Base-by-base conservation (phyloP, 208 protist species). In the Trypanosoma conorhini region DNA sequence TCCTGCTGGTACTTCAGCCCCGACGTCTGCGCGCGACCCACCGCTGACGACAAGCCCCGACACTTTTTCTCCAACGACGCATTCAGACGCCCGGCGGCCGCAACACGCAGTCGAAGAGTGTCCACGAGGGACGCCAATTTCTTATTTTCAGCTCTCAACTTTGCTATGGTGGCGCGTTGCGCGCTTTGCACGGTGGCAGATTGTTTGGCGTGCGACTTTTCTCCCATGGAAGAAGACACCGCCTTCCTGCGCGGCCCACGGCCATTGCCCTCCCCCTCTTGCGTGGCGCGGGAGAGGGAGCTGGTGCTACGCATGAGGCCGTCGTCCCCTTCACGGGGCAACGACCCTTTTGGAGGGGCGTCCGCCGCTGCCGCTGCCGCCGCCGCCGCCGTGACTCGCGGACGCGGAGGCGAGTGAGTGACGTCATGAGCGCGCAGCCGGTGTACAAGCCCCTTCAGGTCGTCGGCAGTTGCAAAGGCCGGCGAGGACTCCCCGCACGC, bases 221-320 rank as follows among this genome's bases (percentile, higher is more conserved):
- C 51, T 7, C 42, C 38, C 15, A 0, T 21, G 26, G 17, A 17
- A 33, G 30, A 38, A 19, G 19, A 30, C 30, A 17, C 19, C 38
- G 26, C 19, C 38, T 65, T 33, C 21, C 58, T 67, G 10, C 22
- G 44, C 51, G 33, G 24, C 0, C 12, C 24, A 35, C 5, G 3
- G 19, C 15, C 13, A 21, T 22, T 8, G 2, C n/a, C 15, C 26
- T 57, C 30, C 55, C 66, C 69, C 10, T 60, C 52, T n/a, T 33
- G 0, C 13, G 44, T 68, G 8, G 26, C 5, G 24, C 66, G 59
- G 19, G 69, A 67, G 54, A 67, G 33, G 8, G 60, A 46, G 38
- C 69, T 67, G 19, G 58, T 67, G 31, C 69, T 74, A 3, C 62
- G 58, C 26, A 74, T 67, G 26, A 74, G 69, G 21, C 69, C 69